Evolutionary conservation across 2,329 filamentous ascomycete genomes (phyloP).

Genomic region (Pseudogymnoascus sp.): DNA sequence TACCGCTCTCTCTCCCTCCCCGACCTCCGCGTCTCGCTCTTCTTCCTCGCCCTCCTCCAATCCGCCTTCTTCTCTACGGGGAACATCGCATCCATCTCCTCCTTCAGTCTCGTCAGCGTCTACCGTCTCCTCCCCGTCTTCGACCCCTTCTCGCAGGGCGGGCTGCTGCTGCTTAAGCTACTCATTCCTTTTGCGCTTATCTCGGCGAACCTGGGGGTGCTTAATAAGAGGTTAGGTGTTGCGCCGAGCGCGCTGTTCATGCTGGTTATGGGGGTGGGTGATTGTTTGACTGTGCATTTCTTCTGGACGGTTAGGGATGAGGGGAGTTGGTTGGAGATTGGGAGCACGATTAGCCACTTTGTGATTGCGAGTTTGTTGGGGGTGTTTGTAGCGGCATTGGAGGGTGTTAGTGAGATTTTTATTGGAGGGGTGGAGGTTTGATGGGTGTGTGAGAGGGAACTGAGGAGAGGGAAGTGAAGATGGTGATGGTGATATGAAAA

Average conservation of each 20-base stretch:
- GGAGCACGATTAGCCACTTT: constrained; percentile 93
- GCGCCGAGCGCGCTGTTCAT: constrained; percentile 88
- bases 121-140: constrained; percentile 82
- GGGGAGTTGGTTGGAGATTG: constrained; percentile 95
- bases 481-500: not conserved
- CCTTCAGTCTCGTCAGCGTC: constrained; percentile 89
- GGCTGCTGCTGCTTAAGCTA: constrained; percentile 78
- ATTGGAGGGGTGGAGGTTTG: constrained; percentile 68
- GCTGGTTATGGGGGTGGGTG: constrained; percentile 83
- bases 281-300: constrained; percentile 89
- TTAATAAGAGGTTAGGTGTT: constrained; percentile 77
- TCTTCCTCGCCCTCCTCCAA: constrained; percentile 92
- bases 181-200: constrained; percentile 90
- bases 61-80: constrained; percentile 96
- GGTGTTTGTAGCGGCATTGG: constrained; percentile 81
- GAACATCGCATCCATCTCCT: constrained; percentile 88
- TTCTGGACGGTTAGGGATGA: constrained; percentile 98
- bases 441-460: not conserved
- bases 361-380: constrained; percentile 83
- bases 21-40: constrained; percentile 83
- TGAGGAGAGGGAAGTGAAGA: not conserved
- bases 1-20: constrained; percentile 63
- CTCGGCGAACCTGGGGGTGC: constrained; percentile 85
- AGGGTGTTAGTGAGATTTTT: constrained; percentile 76
- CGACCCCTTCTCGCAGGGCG: constrained; percentile 84